Base-by-base conservation (phyloP, 2,329 filamentous ascomycete genomes). In the Teratosphaeria epicoccoides region DNA sequence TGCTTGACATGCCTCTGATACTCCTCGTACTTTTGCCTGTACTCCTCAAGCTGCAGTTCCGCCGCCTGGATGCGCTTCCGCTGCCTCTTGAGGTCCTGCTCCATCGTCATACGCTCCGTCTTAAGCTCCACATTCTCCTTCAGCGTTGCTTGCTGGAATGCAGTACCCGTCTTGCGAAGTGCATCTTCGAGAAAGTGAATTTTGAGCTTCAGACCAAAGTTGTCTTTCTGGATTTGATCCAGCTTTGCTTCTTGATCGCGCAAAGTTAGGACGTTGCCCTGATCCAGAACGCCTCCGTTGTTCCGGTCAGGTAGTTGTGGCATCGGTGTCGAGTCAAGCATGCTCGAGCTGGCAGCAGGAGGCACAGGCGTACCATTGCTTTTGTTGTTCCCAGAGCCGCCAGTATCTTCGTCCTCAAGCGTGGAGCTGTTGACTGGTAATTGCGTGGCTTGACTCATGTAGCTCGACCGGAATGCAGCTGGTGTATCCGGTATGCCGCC, bases 91-190 rank as follows among this genome's bases (percentile, higher is more conserved):
- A 98, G 77, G 61, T 98, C 93, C 54, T 84, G 81, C 66, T 93
- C 84, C 81, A 97, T 86, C 0, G 88, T 91, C 54, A 94, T 81
- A 65, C 88, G 88, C 70, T 93, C 85, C 53, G 95, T 89, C 69
- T 97, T 97, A 50, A 98, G 81, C 59, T 95, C 90, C 3, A 93
- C 94, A 66, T 98, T 98, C 70, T 98, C 93, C 66, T 87, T 88
- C 24, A 98, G 74, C 3, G 91, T 88, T 25, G 83, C 82, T 68
- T 95, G 86, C 63, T 90, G 94, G 73, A 90, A 93, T 51, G 90
- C 88, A 6, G 88, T 89, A 0, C 91, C 91, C 50, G 85, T 82
- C 67, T 94, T 95, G 49, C 84, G 81, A 47, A 98, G 72, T 12
- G 88, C 87, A 61, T 97, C 88, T 68, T 98, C 89, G 51, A 98